phyloP scores from a whole-genome alignment of 2,329 filamentous ascomycete genomes.

The Sporothrix brunneoviolacea region DNA sequence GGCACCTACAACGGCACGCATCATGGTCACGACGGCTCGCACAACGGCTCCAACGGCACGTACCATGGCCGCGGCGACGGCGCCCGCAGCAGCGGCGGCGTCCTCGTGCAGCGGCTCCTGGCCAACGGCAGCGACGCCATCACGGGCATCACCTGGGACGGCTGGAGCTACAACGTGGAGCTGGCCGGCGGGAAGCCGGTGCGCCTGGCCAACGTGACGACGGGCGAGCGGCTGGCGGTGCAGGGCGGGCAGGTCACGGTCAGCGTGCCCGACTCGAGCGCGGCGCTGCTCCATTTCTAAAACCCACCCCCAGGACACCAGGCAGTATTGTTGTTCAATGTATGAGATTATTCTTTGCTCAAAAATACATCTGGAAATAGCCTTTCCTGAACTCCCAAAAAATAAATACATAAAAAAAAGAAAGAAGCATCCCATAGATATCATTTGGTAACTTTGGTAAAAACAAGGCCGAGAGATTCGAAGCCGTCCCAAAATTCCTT shows the following conservation, averaged over 20 bases:
- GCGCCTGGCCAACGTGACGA: slow-evolving; percentile 47
- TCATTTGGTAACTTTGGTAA: too few species aligned
- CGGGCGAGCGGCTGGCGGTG: slow-evolving; percentile 31
- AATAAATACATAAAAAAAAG: not conserved
- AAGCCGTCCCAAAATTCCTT: too few species aligned
- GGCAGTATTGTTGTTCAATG: too few species aligned
- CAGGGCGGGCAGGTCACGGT: slow-evolving; percentile 20
- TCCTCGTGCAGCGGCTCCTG: slow-evolving; percentile 35
- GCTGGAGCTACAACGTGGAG: slow-evolving; percentile 56
- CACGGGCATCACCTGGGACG: slow-evolving; percentile 55
- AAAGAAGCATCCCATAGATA: not conserved
- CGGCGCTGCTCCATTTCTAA: slow-evolving; percentile 26
- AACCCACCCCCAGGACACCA: too few species aligned
- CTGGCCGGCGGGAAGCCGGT: slow-evolving; percentile 48
- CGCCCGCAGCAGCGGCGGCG: not conserved
- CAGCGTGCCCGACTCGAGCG: slow-evolving; percentile 37
- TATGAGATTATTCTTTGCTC: not conserved
- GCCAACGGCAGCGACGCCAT: slow-evolving; percentile 60
- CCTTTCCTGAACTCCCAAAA: not conserved
- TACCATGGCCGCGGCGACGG: too few species aligned
- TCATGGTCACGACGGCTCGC: too few species aligned
- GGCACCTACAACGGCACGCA: too few species aligned
- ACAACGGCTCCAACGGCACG: too few species aligned
- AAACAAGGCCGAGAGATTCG: too few species aligned
- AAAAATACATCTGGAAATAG: not conserved